These are phyloP conservation scores for Emericellopsis cladophorae DNA, from an alignment of 2,329 filamentous ascomycete genomes.

Conservation along the genomic window DNA sequence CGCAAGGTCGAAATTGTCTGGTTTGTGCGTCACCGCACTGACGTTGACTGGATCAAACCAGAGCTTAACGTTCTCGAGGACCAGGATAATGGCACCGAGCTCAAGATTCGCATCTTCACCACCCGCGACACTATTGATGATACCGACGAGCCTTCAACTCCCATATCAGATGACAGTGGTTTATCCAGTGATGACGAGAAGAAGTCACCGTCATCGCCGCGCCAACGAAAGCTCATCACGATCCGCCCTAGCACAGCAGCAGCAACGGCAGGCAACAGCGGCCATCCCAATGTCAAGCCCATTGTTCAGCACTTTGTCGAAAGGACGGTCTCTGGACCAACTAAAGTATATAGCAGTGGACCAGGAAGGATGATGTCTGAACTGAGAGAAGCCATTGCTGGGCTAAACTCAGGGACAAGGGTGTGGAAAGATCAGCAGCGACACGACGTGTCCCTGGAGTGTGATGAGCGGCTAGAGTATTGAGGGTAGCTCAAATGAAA, in stretches of 20 bases:
- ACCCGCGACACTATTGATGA: slow-evolving; percentile 30
- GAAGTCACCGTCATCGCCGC: slow-evolving; percentile 2
- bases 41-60: slow-evolving; percentile 44
- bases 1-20: slow-evolving; percentile 48
- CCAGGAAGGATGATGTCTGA: slow-evolving; percentile 46
- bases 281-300: slow-evolving; percentile 30
- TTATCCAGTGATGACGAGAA: not conserved
- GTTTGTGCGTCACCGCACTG: slow-evolving; percentile 41
- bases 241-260: slow-evolving; percentile 13
- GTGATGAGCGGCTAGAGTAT: slow-evolving; percentile 48
- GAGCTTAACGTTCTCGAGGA: slow-evolving; percentile 39
- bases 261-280: slow-evolving; percentile 12
- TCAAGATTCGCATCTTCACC: slow-evolving; percentile 46
- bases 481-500: slow-evolving; percentile 7
- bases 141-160: too few species aligned
- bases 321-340: slow-evolving; percentile 31
- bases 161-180: not conserved
- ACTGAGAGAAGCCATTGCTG: slow-evolving; percentile 38
- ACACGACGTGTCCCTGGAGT: slow-evolving; percentile 42
- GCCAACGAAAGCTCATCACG: not conserved
- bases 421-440: slow-evolving; percentile 47
- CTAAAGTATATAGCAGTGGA: slow-evolving; percentile 46
- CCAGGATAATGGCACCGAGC: slow-evolving; percentile 18
- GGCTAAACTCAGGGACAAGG: slow-evolving; percentile 33
- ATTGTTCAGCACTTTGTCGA: slow-evolving; percentile 36